Evolutionary conservation across 768 basidiomycete species (phyloP).

Genomic region (Boletus coccyginus): DNA sequence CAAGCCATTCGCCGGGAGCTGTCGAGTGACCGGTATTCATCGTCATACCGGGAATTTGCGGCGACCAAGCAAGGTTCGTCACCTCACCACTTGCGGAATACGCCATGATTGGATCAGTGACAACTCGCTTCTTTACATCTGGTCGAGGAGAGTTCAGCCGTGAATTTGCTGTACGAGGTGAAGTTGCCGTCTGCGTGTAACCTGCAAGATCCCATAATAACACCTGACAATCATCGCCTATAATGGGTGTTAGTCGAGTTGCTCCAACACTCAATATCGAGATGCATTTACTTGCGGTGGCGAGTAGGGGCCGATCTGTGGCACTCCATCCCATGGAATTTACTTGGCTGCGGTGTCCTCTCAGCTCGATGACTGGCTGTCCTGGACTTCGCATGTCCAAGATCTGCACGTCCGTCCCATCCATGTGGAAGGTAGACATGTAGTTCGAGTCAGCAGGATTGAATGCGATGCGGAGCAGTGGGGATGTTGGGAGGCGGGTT

Average conservation of each 20-base stretch:
- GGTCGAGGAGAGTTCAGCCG: slow-evolving; percentile 79
- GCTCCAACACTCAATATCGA: not conserved
- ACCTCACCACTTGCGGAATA: slow-evolving; percentile 78
- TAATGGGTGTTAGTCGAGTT: not conserved
- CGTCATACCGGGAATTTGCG: slow-evolving; percentile 71
- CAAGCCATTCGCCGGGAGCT: slow-evolving; percentile 82
- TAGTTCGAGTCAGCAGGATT: slow-evolving; percentile 92
- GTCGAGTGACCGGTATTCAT: slow-evolving; percentile 75
- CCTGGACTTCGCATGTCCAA: slow-evolving; percentile 97
- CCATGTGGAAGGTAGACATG: slow-evolving; percentile 96
- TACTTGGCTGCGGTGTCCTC: slow-evolving; percentile 76
- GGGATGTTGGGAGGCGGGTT: slow-evolving; percentile 70
- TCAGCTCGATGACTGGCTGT: slow-evolving; percentile 88
- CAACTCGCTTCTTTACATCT: slow-evolving; percentile 69
- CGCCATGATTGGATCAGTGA: slow-evolving; percentile 80
- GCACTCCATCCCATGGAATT: slow-evolving; percentile 92
- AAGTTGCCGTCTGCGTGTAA: slow-evolving; percentile 58
- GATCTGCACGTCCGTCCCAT: slow-evolving; percentile 85
- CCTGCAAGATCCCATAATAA: slow-evolving; percentile 85
- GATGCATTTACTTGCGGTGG: slow-evolving; percentile 72
- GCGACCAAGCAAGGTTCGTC: slow-evolving; percentile 88
- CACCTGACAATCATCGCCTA: slow-evolving; percentile 94
- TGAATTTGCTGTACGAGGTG: slow-evolving; percentile 66
- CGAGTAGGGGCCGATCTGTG: slow-evolving; percentile 77
- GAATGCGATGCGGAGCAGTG: slow-evolving; percentile 84